Percentiles rank a stretch among this genome's conserved stretches.
Evolutionary conservation across 2,329 filamentous ascomycete species (phyloP).

Genomic region (Hypoxylon rubiginosum): DNA sequence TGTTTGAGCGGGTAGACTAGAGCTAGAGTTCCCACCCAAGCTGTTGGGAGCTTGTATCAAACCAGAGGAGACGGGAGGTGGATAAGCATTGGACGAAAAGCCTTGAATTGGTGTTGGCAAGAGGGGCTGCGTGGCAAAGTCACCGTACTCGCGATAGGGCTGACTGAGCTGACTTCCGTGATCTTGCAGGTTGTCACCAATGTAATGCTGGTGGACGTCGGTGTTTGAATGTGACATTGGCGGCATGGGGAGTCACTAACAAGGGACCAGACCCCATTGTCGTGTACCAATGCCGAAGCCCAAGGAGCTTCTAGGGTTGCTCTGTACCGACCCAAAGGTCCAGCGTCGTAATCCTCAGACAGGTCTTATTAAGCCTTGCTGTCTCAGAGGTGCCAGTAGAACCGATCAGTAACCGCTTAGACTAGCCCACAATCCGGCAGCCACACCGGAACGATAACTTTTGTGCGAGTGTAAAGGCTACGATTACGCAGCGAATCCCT

Average conservation of each 20-base stretch:
- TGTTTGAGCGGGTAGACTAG: conserved; percentile 11
- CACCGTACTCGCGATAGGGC: conserved; percentile 16
- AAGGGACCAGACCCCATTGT: conserved; percentile 29
- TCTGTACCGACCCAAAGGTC: conserved; percentile 13
- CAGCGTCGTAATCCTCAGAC: conserved; percentile 7
- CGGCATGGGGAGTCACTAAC: conserved; percentile 17
- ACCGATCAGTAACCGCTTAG: not conserved
- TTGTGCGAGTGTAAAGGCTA: not conserved
- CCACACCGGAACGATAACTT: not conserved
- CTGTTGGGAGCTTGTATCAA: conserved; percentile 10
- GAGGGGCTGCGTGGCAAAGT: conserved; percentile 21
- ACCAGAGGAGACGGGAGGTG: conserved; percentile 5
- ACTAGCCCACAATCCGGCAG: not conserved
- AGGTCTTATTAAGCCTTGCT: not conserved
- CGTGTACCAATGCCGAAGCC: conserved; percentile 18
- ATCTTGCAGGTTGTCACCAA: conserved; percentile 15
- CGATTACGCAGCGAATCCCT: not conserved
- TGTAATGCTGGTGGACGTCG: conserved; percentile 15
- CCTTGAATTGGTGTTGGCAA: conserved; percentile 21
- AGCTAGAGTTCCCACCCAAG: conserved; percentile 11
- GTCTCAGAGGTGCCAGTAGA: conserved; percentile 1
- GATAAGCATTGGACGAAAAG: conserved; percentile 16
- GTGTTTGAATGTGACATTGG: conserved; percentile 28
- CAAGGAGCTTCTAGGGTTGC: conserved; percentile 6
- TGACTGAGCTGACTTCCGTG: conserved; percentile 14